These are phyloP conservation scores for Talaromyces verruculosus DNA, from an alignment of 2,329 filamentous ascomycete genomes.

Conservation along the genomic window DNA sequence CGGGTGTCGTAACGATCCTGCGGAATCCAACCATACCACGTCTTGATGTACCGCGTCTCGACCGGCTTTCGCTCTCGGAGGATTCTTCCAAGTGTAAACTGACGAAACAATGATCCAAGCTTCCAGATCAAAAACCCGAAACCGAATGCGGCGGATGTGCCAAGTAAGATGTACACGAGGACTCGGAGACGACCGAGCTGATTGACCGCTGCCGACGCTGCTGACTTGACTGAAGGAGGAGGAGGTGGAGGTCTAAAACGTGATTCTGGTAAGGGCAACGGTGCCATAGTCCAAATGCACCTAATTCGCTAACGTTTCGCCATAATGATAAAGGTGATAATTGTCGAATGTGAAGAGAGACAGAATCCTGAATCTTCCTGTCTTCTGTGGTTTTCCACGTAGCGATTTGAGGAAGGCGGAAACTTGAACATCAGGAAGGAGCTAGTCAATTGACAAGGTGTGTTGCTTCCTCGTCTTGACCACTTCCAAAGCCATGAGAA, in stretches of 20 bases:
- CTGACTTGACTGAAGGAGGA: slow-evolving; percentile 18
- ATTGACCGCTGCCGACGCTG: background rate
- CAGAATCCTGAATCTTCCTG: background rate
- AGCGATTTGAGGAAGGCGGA: background rate
- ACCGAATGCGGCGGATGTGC: slow-evolving; percentile 41
- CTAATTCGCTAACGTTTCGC: background rate
- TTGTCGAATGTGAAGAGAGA: background rate
- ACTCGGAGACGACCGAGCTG: slow-evolving; percentile 33
- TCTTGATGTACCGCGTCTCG: slow-evolving; percentile 38
- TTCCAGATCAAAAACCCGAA: slow-evolving; percentile 43
- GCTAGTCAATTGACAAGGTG: background rate
- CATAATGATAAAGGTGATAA: slow-evolving; percentile 20
- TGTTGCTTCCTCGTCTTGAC: background rate
- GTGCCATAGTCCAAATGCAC: slow-evolving; percentile 15
- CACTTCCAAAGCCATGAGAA: background rate
- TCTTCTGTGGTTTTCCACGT: background rate
- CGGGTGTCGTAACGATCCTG: slow-evolving; percentile 33
- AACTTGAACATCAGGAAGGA: background rate
- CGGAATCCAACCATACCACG: slow-evolving; percentile 46
- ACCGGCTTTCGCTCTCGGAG: slow-evolving; percentile 33
- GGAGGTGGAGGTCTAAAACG: background rate
- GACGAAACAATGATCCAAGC: slow-evolving; percentile 37
- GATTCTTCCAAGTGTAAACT: slow-evolving; percentile 37
- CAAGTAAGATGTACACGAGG: slow-evolving; percentile 37
- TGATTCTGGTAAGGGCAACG: slow-evolving; percentile 5